Conservation (phyloP, 345 rosid species). For the Carallia brachiata region DNA sequence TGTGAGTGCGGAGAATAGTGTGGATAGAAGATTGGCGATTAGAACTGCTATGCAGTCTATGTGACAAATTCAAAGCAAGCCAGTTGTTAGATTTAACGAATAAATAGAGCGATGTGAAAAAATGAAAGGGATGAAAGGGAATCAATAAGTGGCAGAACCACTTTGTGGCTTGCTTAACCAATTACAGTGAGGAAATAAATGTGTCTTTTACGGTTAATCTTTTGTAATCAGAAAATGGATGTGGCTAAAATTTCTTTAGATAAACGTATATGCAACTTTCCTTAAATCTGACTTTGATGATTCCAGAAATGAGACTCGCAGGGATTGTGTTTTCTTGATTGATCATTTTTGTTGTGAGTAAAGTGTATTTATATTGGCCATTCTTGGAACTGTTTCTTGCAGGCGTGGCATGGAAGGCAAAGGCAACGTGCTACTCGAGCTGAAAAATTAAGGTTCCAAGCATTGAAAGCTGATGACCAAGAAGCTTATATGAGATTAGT, state of each 20-base stretch:
- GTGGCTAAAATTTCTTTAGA: not conserved
- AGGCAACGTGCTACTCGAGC: constrained; percentile 98
- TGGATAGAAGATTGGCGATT: not conserved
- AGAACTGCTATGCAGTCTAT: not conserved
- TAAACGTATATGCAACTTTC: constrained; percentile 5
- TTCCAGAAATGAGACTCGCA: constrained; percentile 12
- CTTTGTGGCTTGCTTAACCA: not conserved
- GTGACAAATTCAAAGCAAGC: not conserved
- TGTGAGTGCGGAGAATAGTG: not conserved
- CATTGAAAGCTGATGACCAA: constrained; percentile 96
- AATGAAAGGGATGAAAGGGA: not conserved
- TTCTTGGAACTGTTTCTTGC: constrained; percentile 13
- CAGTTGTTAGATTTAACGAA: not conserved
- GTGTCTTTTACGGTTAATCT: too few species aligned
- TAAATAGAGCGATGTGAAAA: not conserved
- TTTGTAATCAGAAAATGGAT: too few species aligned
- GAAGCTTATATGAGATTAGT: constrained; percentile 96
- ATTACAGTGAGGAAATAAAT: not conserved
- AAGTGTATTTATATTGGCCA: not conserved
- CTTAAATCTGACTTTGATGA: constrained; percentile 1
- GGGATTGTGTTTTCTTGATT: not conserved
- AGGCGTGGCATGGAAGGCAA: constrained; percentile 99
- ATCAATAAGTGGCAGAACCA: not conserved
- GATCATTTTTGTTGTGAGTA: constrained; percentile 1
- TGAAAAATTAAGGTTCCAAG: constrained; percentile 93